Evolutionary conservation across 2,329 filamentous ascomycete genomes (phyloP), one percentile per base, ranked within the genome.

Genomic region (Ophiostoma sp.): DNA sequence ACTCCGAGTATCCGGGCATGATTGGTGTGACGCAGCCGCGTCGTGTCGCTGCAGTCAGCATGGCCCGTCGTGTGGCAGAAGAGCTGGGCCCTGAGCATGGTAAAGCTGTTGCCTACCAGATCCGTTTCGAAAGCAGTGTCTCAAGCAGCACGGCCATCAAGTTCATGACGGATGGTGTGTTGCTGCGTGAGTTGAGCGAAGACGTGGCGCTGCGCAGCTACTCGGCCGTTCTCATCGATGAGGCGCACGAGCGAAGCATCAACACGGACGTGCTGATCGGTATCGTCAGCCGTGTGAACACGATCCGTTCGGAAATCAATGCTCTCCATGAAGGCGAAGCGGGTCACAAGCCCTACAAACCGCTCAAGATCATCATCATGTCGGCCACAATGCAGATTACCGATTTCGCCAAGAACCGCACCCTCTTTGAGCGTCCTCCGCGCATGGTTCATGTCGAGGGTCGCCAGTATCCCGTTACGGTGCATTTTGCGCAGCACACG

Each of bases 221-320:
- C 81, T 98, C 95, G 0, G 93, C 92, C 17, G 93, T 99, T 70
- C 89, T 99, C 68, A 95, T 99, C 75, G 96, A 99, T 78, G 96
- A 99, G 82, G 96, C 96, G 1, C 96, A 99, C 84, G 96, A 99
- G 81, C 90, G 97, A 78, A 98, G 94, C 78, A 93, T 98, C 78
- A 98, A 99, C 79, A 99, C 97, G 0, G 97, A 99, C 80, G 97
- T 99, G 55, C 84, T 99, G n/a, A 95, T 99, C 77, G 96, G 96
- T 69, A 97, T 99, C 90, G 89, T 98, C 19, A 98, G 95, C 79
- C 90, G 95, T 79, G 94, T 98, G 45, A 93, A 98, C 66, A 93
- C 94, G 77, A 84, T 98, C 71, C 89, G 96, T 74, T 88, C 91
- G 71, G 89, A 93, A 52, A 87, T 98, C 12, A 76, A 75, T 42